phyloP scores from a whole-genome alignment of 306 rosid genomes.

The Dryas drummondii region DNA sequence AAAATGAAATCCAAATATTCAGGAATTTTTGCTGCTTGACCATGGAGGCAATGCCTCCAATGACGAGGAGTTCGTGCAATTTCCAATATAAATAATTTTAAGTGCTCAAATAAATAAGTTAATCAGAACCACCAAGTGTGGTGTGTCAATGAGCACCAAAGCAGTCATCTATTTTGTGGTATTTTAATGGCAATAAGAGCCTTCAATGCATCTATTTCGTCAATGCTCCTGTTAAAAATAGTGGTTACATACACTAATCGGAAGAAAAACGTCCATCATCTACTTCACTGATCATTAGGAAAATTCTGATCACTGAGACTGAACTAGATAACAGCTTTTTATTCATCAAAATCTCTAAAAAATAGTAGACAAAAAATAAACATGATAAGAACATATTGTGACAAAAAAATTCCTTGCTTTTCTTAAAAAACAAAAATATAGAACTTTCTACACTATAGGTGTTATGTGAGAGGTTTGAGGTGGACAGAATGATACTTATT shows the following conservation, averaged over 20 bases:
- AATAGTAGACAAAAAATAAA: conserved; percentile 26
- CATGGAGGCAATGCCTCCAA: too few species aligned
- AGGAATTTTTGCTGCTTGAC: too few species aligned
- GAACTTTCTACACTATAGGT: conserved; percentile 27
- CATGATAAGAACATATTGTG: conserved; percentile 23
- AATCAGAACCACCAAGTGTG: too few species aligned
- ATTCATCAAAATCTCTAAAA: conserved; percentile 37
- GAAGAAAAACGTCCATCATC: neutral
- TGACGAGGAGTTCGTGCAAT: too few species aligned
- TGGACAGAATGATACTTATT: neutral
- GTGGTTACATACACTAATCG: neutral
- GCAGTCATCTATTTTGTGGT: too few species aligned
- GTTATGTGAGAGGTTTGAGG: conserved; percentile 30
- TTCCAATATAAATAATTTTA: too few species aligned
- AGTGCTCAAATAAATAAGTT: too few species aligned
- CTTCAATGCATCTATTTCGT: neutral
- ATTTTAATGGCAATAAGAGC: too few species aligned
- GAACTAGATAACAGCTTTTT: conserved; percentile 13
- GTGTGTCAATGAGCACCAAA: too few species aligned
- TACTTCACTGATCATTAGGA: neutral
- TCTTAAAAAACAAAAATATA: neutral
- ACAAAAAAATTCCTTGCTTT: conserved; percentile 26
- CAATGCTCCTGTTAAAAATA: neutral
- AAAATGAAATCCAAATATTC: neutral
- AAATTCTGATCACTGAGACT: neutral